Base-by-base conservation (phyloP, 306 rosid species). In the Vigna mungo region DNA sequence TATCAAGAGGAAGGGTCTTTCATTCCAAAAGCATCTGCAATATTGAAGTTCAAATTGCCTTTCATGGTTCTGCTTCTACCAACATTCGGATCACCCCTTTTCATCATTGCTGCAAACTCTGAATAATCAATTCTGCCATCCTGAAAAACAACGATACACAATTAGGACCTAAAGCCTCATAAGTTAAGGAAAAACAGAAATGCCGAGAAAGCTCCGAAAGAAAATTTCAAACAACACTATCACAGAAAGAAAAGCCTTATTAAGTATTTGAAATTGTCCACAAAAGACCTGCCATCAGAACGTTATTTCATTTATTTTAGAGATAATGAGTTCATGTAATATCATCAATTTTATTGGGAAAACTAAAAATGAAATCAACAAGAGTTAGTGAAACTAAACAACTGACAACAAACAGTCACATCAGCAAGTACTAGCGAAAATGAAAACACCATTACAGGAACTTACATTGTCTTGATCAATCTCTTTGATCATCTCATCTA, bases 31-130 rank as follows among this genome's bases (percentile, higher is more conserved):
- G 97, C 96, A 10, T 92, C 93, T 11, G 92, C 97, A 82, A 94
- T 62, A 68, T 77, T 92, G 71, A 90, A 92, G 88, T 87, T 89
- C 86, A 92, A 73, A 84, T 87, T 92, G 80, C 74, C 85, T 83
- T 88, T 84, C 88, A 86, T 74, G 63, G 92, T 89, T 85, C 97
- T 87, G 85, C 76, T 86, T 77, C 90, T 80, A 60, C 95, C 94
- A 2, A 80, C 9, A 30, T 72, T 88, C 51, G 78, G 89, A 49
- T 92, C 96, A 2, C 87, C 95, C 83, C 75, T 77, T 71, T 82
- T 90, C 98, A 94, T 94, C 98, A 94, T 94, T 17, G 98, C 91
- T 18, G 84, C 87, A 85, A 94, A 94, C 78, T 94, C 98, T 15
- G 68, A 88, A 54, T 88, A 94, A 86, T 94, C 98, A 47, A 94